Evolutionary conservation across 345 rosid species (phyloP), one percentile per base, ranked within the genome.

Genomic region (Kandelia obovata): DNA sequence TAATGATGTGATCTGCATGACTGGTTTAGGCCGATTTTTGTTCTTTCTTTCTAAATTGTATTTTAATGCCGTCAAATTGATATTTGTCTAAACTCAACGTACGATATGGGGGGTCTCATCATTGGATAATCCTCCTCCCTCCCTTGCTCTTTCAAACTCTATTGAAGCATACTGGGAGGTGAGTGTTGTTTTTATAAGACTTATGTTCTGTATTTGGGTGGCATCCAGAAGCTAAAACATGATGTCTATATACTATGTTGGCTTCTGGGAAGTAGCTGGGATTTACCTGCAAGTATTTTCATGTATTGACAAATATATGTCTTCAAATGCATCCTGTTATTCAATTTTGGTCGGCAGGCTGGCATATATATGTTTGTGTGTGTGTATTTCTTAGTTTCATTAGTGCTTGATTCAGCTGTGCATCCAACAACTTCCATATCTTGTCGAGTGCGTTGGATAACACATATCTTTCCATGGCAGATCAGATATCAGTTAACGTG

Each of bases 1-100:
- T 37, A 25, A 25, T 23, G 25, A 2, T 3, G 34, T n/a, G 6
- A 20, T 66, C 68, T 66, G 62, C 70, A 43, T 58, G 25, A 59
- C 73, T 68, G 60, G 60, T 43, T 61, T 64, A 37, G 31, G 9
- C 49, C 15, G 52, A 51, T 68, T 53, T 26, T 62, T 23, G 64
- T 16, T 20, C 28, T 15, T n/a, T 17, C 11, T 1, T 56, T 25
- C 30, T 15, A 8, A 43, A 13, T 43, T 43, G 49, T 43, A 43
- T 43, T 13, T 43, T 13, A 43, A 5, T 43, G 49, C 49, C 19
- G 3, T 43, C 17, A 43, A 43, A 43, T 43, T 43, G 49, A 43
- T 43, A 43, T 11, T 43, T 13, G 2, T 43, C 16, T 11, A 43
- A 43, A 43, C 19, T 11, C 17, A 2, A 11, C 49, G 3, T 3